phyloP scores from a whole-genome alignment of 129 eudicot genomes.

The Saussurea involucrata region DNA sequence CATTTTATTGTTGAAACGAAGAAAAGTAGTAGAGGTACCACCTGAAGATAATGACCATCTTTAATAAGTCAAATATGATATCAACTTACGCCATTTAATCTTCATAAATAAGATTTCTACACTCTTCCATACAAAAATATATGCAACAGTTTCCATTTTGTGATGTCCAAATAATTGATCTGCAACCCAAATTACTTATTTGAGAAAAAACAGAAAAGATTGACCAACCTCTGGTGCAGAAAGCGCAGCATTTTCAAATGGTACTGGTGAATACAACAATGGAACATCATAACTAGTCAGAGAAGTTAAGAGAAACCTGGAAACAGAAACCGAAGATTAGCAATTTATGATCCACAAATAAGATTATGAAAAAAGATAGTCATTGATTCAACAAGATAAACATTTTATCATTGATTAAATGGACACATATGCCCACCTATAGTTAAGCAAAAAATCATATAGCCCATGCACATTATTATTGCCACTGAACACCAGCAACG shows the following conservation, averaged over 20 bases:
- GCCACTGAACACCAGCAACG: conserved; percentile 56
- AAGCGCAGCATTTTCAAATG: conserved; percentile 72
- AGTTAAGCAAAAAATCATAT: conserved; percentile 64
- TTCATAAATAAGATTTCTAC: too few species aligned
- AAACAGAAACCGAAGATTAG: conserved; percentile 4
- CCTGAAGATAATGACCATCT: too few species aligned
- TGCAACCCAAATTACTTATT: too few species aligned
- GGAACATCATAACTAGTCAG: conserved; percentile 71
- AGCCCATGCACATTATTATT: conserved; percentile 59
- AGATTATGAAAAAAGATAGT: neutral
- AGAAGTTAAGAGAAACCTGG: conserved; percentile 44
- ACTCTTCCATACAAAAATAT: too few species aligned
- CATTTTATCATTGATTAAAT: neutral
- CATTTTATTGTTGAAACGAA: too few species aligned
- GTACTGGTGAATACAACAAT: conserved; percentile 57
- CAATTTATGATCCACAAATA: neutral
- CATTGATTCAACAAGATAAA: neutral
- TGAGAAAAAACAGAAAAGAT: neutral
- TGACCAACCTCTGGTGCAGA: conserved; percentile 67
- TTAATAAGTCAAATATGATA: too few species aligned
- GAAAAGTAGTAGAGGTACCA: too few species aligned
- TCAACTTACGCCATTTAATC: too few species aligned
- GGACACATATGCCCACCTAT: conserved; percentile 37
- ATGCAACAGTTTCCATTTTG: too few species aligned
- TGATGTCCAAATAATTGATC: too few species aligned